phyloP scores from a whole-genome alignment of 495 filamentous ascomycete species.

The Clavariopsis aquatica region DNA sequence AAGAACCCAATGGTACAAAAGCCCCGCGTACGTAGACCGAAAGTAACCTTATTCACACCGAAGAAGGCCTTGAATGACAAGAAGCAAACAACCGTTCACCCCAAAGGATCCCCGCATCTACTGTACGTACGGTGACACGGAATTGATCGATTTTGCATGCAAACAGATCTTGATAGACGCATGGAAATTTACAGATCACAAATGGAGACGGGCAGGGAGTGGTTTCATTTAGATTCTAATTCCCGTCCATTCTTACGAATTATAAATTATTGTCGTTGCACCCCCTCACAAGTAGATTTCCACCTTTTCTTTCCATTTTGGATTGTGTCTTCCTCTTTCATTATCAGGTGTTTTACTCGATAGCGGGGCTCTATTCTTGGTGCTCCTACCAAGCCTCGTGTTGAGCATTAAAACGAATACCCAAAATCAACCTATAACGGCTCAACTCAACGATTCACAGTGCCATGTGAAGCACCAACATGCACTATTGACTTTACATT shows the following conservation, averaged over 20 bases:
- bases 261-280: too few relatives aligned
- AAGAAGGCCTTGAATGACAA: not conserved
- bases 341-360: not conserved
- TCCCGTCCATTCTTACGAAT: not conserved
- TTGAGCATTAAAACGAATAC: not conserved
- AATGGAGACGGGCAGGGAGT: not conserved
- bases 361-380: not conserved
- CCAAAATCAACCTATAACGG: not conserved
- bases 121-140: too few relatives aligned
- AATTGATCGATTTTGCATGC: not conserved
- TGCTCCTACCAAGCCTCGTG: not conserved
- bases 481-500: not conserved
- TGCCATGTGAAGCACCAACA: not conserved
- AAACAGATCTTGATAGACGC: not conserved
- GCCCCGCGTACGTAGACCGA: not conserved
- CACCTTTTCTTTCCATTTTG: too few relatives aligned
- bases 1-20: not conserved
- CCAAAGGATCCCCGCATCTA: not conserved
- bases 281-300: too few relatives aligned
- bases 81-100: not conserved
- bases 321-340: not conserved
- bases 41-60: not conserved
- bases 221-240: not conserved
- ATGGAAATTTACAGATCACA: not conserved
- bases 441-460: not conserved